These are phyloP conservation scores for Xanthoconium stramineum DNA, from an alignment of 768 basidiomycete genomes.

Conservation along the genomic window DNA sequence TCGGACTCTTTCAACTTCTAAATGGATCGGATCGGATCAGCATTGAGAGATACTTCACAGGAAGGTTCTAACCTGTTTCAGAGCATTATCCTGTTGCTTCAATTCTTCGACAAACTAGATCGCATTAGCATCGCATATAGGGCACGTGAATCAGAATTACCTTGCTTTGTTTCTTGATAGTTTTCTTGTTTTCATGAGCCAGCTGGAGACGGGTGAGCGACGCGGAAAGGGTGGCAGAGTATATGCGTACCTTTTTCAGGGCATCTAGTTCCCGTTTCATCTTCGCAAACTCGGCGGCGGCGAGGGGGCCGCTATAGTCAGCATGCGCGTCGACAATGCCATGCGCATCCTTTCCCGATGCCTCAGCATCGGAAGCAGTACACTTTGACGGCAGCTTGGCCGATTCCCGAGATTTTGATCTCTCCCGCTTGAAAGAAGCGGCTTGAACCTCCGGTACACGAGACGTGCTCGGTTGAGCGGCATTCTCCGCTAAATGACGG, in stretches of 20 bases:
- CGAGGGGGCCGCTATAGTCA: slow-evolving; percentile 35
- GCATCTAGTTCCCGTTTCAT: slow-evolving; percentile 56
- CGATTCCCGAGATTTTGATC: slow-evolving; percentile 37
- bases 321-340: slow-evolving; percentile 11
- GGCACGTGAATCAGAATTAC: slow-evolving; percentile 28
- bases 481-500: slow-evolving; percentile 23
- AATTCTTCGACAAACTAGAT: slow-evolving; percentile 52
- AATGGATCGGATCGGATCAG: slow-evolving; percentile 1
- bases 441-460: slow-evolving; percentile 5
- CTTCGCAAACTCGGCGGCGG: slow-evolving; percentile 48
- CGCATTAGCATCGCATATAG: neutral
- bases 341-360: slow-evolving; percentile 23
- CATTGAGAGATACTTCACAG: neutral
- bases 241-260: slow-evolving; percentile 42
- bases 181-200: slow-evolving; percentile 46
- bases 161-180: slow-evolving; percentile 54
- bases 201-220: slow-evolving; percentile 25
- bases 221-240: neutral
- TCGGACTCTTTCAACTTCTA: slow-evolving; percentile 48
- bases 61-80: slow-evolving; percentile 34
- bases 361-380: slow-evolving; percentile 26
- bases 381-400: slow-evolving; percentile 21
- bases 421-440: slow-evolving; percentile 25
- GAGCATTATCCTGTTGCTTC: slow-evolving; percentile 39
- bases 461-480: slow-evolving; percentile 6